phyloP scores from a whole-genome alignment of 2,329 filamentous ascomycete species.

The Fusarium nodosum region DNA sequence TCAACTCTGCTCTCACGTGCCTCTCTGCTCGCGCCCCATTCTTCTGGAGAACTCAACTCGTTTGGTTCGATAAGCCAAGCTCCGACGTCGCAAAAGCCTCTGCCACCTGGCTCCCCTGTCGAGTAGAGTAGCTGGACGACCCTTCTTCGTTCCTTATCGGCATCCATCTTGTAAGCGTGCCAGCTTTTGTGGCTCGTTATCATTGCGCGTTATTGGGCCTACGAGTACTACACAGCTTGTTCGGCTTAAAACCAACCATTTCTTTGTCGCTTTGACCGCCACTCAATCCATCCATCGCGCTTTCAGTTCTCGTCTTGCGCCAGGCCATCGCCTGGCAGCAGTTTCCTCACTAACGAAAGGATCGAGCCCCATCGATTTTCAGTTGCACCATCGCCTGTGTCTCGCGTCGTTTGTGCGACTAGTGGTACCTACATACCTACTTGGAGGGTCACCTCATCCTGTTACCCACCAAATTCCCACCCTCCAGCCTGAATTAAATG shows the following conservation, averaged over 20 bases:
- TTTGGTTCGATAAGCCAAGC: slow-evolving; percentile 43
- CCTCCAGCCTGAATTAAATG: slow-evolving; percentile 56
- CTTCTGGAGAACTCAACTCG: slow-evolving; percentile 40
- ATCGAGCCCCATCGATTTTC: slow-evolving; percentile 37
- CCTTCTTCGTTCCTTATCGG: slow-evolving; percentile 17
- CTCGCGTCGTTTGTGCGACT: slow-evolving; percentile 42
- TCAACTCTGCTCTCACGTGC: slow-evolving; percentile 36
- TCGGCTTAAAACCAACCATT: slow-evolving; percentile 19
- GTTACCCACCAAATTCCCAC: slow-evolving; percentile 35
- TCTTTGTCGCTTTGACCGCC: slow-evolving; percentile 27
- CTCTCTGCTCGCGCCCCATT: slow-evolving; percentile 25
- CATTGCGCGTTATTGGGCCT: slow-evolving; percentile 11
- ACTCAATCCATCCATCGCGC: slow-evolving; percentile 29
- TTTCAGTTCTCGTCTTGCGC: slow-evolving; percentile 35
- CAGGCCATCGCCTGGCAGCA: slow-evolving; percentile 41
- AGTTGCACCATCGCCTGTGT: slow-evolving; percentile 37
- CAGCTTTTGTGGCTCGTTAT: slow-evolving; percentile 21
- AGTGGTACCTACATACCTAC: slow-evolving; percentile 11
- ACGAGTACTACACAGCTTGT: slow-evolving; percentile 6
- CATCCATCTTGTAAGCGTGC: slow-evolving; percentile 30
- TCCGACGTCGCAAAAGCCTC: slow-evolving; percentile 49
- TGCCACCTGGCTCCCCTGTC: slow-evolving; percentile 28
- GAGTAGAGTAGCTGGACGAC: slow-evolving; percentile 28
- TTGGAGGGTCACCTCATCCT: slow-evolving; percentile 33
- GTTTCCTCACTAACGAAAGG: slow-evolving; percentile 39